Evolutionary conservation across 805 yeast species (phyloP).

Genomic region (Metschnikowia aberdeeniae): DNA sequence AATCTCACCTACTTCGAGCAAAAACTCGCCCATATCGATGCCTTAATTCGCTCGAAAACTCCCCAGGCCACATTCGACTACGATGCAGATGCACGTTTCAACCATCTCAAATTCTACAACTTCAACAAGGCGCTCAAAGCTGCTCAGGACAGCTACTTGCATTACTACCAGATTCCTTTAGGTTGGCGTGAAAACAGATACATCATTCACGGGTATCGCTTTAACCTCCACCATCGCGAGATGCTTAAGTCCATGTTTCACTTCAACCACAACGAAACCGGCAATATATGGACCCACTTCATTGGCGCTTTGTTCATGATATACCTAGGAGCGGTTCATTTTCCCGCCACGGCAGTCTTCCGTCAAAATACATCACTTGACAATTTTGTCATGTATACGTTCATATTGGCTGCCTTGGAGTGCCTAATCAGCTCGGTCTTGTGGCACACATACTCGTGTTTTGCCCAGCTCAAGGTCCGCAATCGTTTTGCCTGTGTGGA

Average conservation of each 20-base stretch:
- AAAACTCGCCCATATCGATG: conserved; percentile 35
- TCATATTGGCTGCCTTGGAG: conserved; percentile 66
- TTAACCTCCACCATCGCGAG: conserved; percentile 57
- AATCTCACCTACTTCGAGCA: conserved; percentile 43
- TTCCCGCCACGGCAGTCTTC: conserved; percentile 58
- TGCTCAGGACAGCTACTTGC: conserved; percentile 38
- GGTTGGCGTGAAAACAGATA: conserved; percentile 92
- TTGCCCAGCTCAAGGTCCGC: conserved; percentile 58
- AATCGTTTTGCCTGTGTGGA: conserved; percentile 87
- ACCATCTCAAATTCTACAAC: conserved; percentile 33
- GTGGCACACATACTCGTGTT: conserved; percentile 91
- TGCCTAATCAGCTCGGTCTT: conserved; percentile 75
- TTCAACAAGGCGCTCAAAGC: conserved; percentile 35
- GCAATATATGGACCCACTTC: conserved; percentile 92
- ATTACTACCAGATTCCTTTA: conserved; percentile 83
- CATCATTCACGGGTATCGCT: conserved; percentile 81
- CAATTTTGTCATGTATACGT: conserved; percentile 55
- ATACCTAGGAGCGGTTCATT: conserved; percentile 55
- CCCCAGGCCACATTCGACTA: conserved; percentile 27
- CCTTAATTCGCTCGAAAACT: conserved; percentile 31
- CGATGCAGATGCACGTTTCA: conserved; percentile 27
- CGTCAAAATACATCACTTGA: conserved; percentile 37
- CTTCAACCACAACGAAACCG: conserved; percentile 76
- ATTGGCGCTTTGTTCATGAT: conserved; percentile 59
- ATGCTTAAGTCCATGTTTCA: conserved; percentile 59